Percentiles rank a stretch among this genome's conserved stretches.
phyloP scores from a whole-genome alignment of 192 early-diverging fungal species.

The Backusella morwellensis region DNA sequence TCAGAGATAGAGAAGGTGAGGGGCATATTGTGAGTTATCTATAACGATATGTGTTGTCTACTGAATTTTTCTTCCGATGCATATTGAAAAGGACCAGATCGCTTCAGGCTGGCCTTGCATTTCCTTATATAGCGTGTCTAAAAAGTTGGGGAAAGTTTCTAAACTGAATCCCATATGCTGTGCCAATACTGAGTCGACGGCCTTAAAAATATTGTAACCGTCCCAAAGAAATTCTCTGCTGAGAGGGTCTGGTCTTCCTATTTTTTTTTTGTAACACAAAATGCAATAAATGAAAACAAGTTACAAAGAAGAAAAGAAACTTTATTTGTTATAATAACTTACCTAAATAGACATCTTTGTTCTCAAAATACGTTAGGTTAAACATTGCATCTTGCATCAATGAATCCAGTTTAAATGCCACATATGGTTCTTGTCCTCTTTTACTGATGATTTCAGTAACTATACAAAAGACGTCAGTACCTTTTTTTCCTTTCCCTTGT shows the following conservation, averaged over 20 bases:
- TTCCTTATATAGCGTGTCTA: constrained; percentile 1
- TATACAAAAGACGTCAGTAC: background rate
- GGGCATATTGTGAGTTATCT: background rate
- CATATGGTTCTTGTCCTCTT: constrained; percentile 19
- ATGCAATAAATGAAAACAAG: background rate
- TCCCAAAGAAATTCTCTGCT: constrained; percentile 24
- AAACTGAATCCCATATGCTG: background rate
- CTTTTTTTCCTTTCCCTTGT: background rate
- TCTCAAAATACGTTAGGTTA: constrained; percentile 4
- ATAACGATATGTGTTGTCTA: background rate
- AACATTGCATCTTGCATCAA: background rate
- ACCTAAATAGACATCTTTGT: constrained; percentile 19
- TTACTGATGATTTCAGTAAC: constrained; percentile 13
- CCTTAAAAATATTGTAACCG: constrained; percentile 9
- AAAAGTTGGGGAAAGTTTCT: constrained; percentile 2
- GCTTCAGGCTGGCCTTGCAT: constrained; percentile 11
- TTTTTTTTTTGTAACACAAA: background rate
- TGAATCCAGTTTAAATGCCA: constrained; percentile 8
- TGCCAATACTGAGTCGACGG: background rate
- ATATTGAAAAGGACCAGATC: constrained; percentile 13
- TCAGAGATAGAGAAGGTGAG: background rate
- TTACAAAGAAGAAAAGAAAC: background rate
- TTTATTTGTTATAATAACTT: background rate
- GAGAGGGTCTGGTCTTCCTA: constrained; percentile 1
- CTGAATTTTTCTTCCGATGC: constrained; percentile 3